Evolutionary conservation across 352 stramenopile species (phyloP).

Genomic region (Nothophytophthora sp.): DNA sequence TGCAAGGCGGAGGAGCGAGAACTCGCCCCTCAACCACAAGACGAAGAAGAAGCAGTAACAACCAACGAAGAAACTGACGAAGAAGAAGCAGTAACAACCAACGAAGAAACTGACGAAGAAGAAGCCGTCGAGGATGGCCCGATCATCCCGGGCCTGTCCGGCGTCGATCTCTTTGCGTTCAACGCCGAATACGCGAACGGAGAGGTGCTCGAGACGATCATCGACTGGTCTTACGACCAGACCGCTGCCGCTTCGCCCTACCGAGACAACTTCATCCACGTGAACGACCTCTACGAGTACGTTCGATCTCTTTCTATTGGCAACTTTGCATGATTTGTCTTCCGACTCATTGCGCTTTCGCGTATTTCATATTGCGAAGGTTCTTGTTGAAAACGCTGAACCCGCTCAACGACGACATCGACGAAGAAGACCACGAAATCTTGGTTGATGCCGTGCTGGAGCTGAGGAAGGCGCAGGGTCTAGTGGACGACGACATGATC

Average conservation of each 20-base stretch:
- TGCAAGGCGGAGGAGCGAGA: too few relatives aligned
- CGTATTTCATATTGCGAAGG: conserved; percentile 12
- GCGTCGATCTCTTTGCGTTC: conserved; percentile 58
- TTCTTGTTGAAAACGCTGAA: conserved; percentile 64
- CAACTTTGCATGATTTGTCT: background rate
- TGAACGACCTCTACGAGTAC: conserved; percentile 52
- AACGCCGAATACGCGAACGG: conserved; percentile 57
- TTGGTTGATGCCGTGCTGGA: conserved; percentile 29
- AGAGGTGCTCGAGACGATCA: conserved; percentile 43
- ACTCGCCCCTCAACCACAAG: too few relatives aligned
- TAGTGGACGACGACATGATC: conserved; percentile 44
- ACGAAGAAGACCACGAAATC: conserved; percentile 39
- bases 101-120: conserved; percentile 6
- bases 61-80: background rate
- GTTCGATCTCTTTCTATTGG: background rate
- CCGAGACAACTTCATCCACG: conserved; percentile 50
- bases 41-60: background rate
- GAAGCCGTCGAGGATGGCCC: conserved; percentile 18
- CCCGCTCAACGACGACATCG: conserved; percentile 49
- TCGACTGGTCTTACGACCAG: conserved; percentile 70
- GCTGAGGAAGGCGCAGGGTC: conserved; percentile 45
- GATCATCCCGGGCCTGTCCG: conserved; percentile 35
- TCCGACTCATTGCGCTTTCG: background rate
- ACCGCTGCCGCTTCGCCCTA: conserved; percentile 36
- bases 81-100: background rate